Evolutionary conservation across 2,329 filamentous ascomycete species (phyloP), one percentile per base, ranked within the genome.

Genomic region (Blastomyces percursus): DNA sequence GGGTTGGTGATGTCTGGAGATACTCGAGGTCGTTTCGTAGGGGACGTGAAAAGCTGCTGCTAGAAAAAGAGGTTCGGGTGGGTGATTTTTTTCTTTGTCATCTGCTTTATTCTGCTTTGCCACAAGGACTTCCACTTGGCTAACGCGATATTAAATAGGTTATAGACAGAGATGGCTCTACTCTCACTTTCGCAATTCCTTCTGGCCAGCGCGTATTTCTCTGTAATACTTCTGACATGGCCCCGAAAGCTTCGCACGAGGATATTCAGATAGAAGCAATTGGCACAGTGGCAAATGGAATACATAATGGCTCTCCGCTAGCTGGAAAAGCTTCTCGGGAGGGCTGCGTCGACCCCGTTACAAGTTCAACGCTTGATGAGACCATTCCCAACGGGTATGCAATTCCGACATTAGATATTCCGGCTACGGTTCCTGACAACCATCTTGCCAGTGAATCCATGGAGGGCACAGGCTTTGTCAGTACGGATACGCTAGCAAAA

Each of bases 11-110:
- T 67, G 66, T 77, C 40, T 78, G 76, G 74, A 76, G 70, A 63
- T 77, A 73, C 63, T 68, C 68, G 9, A 70, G 71, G 44, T 30
- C 24, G 2, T 58, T 62, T 61, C n/a, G 60, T 14, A 71, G 63
- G 44, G 69, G 68, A 4, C 48, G 65, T 0, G 64, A 65, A 9
- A 73, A 67, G 21, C 48, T 74, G 11, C 48, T 74, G 8, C 66
- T 79, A 44, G 76, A 79, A 61, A 79, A 79, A 64, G 77, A 79
- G 64, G 71, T 69, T 24, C 74, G 71, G 67, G 76, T 78, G 70
- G 62, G 72, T 59, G 27, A 21, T 44, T 3, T 50, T 27, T 21
- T 30, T 50, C 5, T 46, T 51, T 51, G 21, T 56, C 30, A 19
- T 32, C 21, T 42, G n/a, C 16, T 24, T 50, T 61, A 7, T 38